These are phyloP conservation scores for Diaporthe destruens DNA, from an alignment of 2,329 filamentous ascomycete species.

Conservation along the genomic window DNA sequence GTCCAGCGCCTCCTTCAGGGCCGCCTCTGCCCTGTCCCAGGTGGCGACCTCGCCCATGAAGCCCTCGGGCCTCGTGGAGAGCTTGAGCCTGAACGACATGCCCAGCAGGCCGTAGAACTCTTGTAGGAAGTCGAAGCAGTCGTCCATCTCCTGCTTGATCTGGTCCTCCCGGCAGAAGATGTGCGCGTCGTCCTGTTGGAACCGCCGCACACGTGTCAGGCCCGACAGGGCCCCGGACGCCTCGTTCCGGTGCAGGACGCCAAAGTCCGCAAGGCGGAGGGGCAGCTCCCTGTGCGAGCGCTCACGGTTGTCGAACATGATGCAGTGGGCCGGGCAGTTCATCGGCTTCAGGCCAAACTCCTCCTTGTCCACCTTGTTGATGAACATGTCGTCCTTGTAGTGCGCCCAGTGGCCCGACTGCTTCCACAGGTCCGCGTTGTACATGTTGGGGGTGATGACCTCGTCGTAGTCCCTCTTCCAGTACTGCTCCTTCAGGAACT, in stretches of 20 bases:
- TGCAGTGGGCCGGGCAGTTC: slow-evolving; percentile 97
- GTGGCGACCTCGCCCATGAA: slow-evolving; percentile 87
- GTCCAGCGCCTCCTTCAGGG: slow-evolving; percentile 82
- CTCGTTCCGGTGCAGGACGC: slow-evolving; percentile 95
- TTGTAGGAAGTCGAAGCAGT: slow-evolving; percentile 87
- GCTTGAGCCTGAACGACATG: slow-evolving; percentile 92
- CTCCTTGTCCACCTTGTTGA: slow-evolving; percentile 84
- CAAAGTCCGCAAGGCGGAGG: slow-evolving; percentile 94
- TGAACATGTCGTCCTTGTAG: slow-evolving; percentile 93
- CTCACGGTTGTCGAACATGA: slow-evolving; percentile 86
- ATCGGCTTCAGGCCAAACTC: slow-evolving; percentile 86
- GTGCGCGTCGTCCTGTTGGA: slow-evolving; percentile 96
- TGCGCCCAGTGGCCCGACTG: slow-evolving; percentile 94
- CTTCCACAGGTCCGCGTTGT: slow-evolving; percentile 93
- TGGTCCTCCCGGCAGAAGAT: slow-evolving; percentile 93
- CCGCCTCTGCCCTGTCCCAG: slow-evolving; percentile 89
- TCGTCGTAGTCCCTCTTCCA: slow-evolving; percentile 94
- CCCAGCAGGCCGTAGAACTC: slow-evolving; percentile 82
- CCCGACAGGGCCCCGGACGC: slow-evolving; percentile 91
- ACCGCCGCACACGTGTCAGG: slow-evolving; percentile 90
- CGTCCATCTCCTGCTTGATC: slow-evolving; percentile 79
- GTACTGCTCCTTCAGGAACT: slow-evolving; percentile 88
- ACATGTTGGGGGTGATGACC: slow-evolving; percentile 97
- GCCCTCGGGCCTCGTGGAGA: slow-evolving; percentile 91
- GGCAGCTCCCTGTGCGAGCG: slow-evolving; percentile 92